phyloP scores from a whole-genome alignment of 176 grass and related monocot species.

The Avena atlantica region DNA sequence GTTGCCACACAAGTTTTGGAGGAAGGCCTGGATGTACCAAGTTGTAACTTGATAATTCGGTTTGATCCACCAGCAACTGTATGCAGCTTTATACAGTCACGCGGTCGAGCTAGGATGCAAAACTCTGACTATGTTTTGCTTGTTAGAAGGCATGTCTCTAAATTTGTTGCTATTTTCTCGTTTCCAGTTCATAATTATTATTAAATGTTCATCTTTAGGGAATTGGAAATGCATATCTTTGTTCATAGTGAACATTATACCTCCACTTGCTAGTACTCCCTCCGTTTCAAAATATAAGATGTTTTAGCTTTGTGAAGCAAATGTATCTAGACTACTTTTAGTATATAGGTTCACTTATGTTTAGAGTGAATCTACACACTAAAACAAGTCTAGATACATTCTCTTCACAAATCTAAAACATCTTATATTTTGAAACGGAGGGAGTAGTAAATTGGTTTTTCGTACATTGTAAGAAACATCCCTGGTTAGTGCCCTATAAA shows the following conservation, averaged over 20 bases:
- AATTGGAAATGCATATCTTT: conserved; percentile 2
- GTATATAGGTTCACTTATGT: too few relatives aligned
- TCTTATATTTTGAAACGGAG: too few relatives aligned
- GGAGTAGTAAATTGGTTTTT: background rate
- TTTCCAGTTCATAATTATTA: conserved; percentile 36
- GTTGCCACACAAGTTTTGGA: conserved; percentile 78
- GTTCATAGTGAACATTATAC: background rate
- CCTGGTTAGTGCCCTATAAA: background rate
- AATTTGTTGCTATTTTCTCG: background rate
- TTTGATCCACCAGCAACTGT: conserved; percentile 77
- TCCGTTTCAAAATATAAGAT: too few relatives aligned
- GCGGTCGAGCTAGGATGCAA: conserved; percentile 76
- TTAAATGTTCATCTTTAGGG: background rate
- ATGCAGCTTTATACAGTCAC: conserved; percentile 90
- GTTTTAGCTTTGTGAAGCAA: too few relatives aligned
- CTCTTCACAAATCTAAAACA: too few relatives aligned
- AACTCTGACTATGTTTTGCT: conserved; percentile 79
- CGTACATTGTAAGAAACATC: background rate
- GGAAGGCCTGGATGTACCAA: conserved; percentile 85
- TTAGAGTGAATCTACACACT: too few relatives aligned
- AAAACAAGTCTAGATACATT: too few relatives aligned
- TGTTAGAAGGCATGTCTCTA: conserved; percentile 55
- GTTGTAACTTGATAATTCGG: conserved; percentile 81
- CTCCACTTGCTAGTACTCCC: background rate
- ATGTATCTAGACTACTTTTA: too few relatives aligned